A percentile compares a stretch with the other conserved stretches of the same genome.
Evolutionary conservation across 345 rosid genomes (phyloP).

Genomic region (Salix viminalis): DNA sequence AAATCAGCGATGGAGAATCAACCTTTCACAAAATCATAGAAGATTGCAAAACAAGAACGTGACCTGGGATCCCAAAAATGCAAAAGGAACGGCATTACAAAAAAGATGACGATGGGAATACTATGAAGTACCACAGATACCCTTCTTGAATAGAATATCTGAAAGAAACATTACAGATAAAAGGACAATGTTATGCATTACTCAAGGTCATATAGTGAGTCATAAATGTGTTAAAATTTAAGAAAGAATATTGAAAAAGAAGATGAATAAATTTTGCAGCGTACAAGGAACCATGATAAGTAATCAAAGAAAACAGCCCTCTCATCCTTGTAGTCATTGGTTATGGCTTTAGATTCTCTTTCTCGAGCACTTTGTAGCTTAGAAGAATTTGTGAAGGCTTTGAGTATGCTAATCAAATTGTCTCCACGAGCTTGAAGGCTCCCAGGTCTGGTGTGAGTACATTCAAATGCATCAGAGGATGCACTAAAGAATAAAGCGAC

Average conservation of each 20-base stretch:
- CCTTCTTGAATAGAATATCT: slow-evolving; percentile 79
- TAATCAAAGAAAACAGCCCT: slow-evolving; percentile 92
- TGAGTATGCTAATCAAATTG: slow-evolving; percentile 63
- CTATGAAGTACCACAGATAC: slow-evolving; percentile 67
- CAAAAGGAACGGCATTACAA: slow-evolving; percentile 58
- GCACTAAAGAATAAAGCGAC: slow-evolving; percentile 22
- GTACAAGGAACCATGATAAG: slow-evolving; percentile 70
- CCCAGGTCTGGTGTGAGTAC: slow-evolving; percentile 72
- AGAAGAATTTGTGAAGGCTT: slow-evolving; percentile 80
- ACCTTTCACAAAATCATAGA: slow-evolving; percentile 74
- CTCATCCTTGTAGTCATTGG: slow-evolving; percentile 42
- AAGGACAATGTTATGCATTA: slow-evolving; percentile 4
- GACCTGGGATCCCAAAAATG: slow-evolving; percentile 42
- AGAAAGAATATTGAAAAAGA: slow-evolving; percentile 10
- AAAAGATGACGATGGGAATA: slow-evolving; percentile 57
- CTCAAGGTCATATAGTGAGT: neutral
- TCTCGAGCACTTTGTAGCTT: slow-evolving; percentile 55
- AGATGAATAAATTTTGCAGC: slow-evolving; percentile 14
- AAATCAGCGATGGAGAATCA: slow-evolving; percentile 8
- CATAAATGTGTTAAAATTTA: neutral
- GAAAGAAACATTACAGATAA: slow-evolving; percentile 25
- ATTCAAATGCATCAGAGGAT: slow-evolving; percentile 28
- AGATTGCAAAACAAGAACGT: slow-evolving; percentile 44
- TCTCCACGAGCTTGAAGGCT: slow-evolving; percentile 99
- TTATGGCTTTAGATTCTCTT: slow-evolving; percentile 40